These are phyloP conservation scores for Metschnikowia orientalis DNA, from an alignment of 805 yeast species.

Conservation along the genomic window DNA sequence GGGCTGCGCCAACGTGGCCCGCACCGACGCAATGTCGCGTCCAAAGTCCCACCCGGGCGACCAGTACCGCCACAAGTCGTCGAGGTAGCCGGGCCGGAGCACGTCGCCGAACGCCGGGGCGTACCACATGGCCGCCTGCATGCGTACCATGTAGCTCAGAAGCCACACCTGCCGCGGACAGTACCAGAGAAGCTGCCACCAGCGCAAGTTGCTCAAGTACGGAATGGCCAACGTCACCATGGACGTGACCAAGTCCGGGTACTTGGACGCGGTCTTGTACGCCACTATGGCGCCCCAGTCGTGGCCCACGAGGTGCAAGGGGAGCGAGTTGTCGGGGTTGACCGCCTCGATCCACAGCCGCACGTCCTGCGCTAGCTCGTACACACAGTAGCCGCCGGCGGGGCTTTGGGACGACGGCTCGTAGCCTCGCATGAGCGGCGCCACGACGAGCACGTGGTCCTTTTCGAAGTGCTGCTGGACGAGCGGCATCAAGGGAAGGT, in stretches of 20 bases:
- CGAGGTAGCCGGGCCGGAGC: conserved; percentile 25
- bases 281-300: conserved; percentile 43
- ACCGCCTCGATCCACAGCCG: conserved; percentile 28
- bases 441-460: conserved; percentile 22
- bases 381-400: conserved; percentile 22
- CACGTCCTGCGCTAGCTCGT: conserved; percentile 33
- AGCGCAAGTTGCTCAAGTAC: conserved; percentile 24
- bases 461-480: conserved; percentile 18
- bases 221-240: conserved; percentile 39
- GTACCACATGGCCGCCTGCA: conserved; percentile 30
- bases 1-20: conserved; percentile 23
- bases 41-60: conserved; percentile 36
- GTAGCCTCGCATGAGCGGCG: conserved; percentile 38
- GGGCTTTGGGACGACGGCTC: conserved; percentile 29
- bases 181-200: conserved; percentile 27
- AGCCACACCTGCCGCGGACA: conserved; percentile 33
- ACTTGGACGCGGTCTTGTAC: conserved; percentile 31
- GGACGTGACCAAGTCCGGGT: conserved; percentile 32
- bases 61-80: conserved; percentile 35
- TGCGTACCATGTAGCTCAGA: conserved; percentile 35
- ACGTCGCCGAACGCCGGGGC: conserved; percentile 13
- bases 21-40: conserved; percentile 25
- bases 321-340: conserved; percentile 18
- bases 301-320: conserved; percentile 39
- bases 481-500: conserved; percentile 21